Percentiles rank a stretch among this genome's conserved stretches.
These are phyloP conservation scores for Tolypocladium album DNA, from an alignment of 2,329 filamentous ascomycete genomes.

Conservation along the genomic window DNA sequence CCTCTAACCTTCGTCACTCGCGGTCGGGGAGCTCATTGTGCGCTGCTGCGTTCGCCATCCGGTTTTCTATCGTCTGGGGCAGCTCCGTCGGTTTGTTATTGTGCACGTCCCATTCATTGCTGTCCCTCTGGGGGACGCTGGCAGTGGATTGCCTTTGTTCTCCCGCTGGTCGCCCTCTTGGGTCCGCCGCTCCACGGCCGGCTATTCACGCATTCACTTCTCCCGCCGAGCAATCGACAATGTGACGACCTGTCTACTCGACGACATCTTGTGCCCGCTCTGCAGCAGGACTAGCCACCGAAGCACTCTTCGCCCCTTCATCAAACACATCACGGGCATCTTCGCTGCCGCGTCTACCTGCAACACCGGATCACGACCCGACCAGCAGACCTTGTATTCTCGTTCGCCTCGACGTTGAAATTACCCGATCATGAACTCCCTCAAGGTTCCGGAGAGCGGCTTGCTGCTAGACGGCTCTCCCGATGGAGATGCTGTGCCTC, in stretches of 20 bases:
- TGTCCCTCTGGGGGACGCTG: constrained; percentile 9
- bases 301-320: constrained; percentile 5
- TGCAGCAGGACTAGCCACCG: background rate
- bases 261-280: background rate
- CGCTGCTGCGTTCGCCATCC: constrained; percentile 11
- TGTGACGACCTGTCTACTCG: constrained; percentile 6
- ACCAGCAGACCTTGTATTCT: background rate
- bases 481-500: constrained; percentile 31
- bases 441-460: constrained; percentile 47
- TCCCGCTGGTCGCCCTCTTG: background rate
- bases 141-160: constrained; percentile 9
- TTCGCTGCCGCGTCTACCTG: too few species aligned
- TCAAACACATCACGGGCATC: constrained; percentile 30
- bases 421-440: constrained; percentile 34
- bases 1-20: constrained; percentile 1
- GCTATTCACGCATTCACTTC: background rate
- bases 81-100: constrained; percentile 6
- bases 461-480: constrained; percentile 44
- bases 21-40: constrained; percentile 2
- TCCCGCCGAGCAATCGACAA: constrained; percentile 4
- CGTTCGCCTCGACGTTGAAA: background rate
- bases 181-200: background rate
- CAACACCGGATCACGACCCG: background rate
- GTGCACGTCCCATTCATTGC: constrained; percentile 7
- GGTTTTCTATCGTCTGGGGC: constrained; percentile 6